A percentile compares a stretch with the other conserved stretches of the same genome.
phyloP scores from a whole-genome alignment of 148 eudicot species.

The Cornus controversa region DNA sequence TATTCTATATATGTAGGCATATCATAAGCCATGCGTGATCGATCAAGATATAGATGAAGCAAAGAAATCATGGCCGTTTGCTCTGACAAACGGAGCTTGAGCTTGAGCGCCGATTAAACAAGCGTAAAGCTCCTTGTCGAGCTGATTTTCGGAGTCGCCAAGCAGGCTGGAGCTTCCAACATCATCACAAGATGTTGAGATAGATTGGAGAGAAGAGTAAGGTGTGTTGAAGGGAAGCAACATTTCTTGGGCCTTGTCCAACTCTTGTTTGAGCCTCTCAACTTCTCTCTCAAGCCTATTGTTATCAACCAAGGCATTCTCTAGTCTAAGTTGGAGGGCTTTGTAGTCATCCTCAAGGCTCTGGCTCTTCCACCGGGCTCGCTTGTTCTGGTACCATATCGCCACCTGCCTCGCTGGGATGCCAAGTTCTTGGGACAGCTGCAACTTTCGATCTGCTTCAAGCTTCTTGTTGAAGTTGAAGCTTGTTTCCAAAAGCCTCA shows the following conservation, averaged over 20 bases:
- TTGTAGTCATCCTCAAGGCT: conserved; percentile 22
- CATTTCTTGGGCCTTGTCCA: conserved; percentile 20
- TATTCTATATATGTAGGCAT: too few species aligned
- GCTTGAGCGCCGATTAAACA: conserved; percentile 7
- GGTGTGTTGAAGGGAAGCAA: conserved; percentile 1
- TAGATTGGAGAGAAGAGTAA: conserved; percentile 5
- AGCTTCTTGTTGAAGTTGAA: conserved; percentile 37
- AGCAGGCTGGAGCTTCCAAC: conserved; percentile 16
- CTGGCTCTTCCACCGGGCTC: conserved; percentile 41
- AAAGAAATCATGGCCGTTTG: conserved; percentile 18
- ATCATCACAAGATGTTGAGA: conserved; percentile 24
- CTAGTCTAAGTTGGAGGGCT: conserved; percentile 11
- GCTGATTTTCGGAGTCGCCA: background rate
- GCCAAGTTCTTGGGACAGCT: conserved; percentile 34
- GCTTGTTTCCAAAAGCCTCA: conserved; percentile 34
- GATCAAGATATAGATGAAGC: background rate
- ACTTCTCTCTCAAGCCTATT: conserved; percentile 27
- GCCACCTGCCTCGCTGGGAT: conserved; percentile 39
- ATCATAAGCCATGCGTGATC: background rate
- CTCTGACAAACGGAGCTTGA: background rate
- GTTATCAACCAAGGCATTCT: conserved; percentile 13
- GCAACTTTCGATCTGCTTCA: conserved; percentile 34
- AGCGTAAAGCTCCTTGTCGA: conserved; percentile 4
- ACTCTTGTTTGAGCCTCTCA: conserved; percentile 26
- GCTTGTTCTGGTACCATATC: conserved; percentile 51